Evolutionary conservation across 768 basidiomycete genomes (phyloP).

Genomic region (Trametes cinnabarina): DNA sequence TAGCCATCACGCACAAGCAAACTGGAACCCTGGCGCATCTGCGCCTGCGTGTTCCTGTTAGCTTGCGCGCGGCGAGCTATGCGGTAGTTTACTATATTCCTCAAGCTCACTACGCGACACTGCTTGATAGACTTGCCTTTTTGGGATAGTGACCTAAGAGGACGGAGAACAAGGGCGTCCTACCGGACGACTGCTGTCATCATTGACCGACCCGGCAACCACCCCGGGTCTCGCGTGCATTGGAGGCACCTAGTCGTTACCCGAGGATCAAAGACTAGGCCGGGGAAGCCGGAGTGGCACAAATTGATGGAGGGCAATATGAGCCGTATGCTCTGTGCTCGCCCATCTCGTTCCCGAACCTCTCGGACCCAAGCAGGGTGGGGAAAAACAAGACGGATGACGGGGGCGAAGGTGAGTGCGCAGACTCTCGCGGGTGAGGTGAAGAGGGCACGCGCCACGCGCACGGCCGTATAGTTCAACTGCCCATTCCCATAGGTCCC

Average conservation of each 20-base stretch:
- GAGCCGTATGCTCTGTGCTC: slow-evolving; percentile 1
- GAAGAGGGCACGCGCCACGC: slow-evolving; percentile 7
- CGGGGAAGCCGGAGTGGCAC: slow-evolving; percentile 14
- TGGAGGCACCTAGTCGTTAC: background rate
- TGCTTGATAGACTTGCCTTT: slow-evolving; percentile 9
- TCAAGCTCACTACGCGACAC: background rate
- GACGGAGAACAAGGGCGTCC: background rate
- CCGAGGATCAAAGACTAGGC: slow-evolving; percentile 4
- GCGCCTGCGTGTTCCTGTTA: background rate
- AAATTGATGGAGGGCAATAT: slow-evolving; percentile 1
- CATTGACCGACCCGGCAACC: background rate
- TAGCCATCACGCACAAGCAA: background rate
- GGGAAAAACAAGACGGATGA: background rate
- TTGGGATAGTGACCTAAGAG: background rate
- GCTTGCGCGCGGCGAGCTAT: background rate
- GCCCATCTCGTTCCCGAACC: background rate
- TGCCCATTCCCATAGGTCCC: background rate
- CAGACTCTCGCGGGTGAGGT: background rate
- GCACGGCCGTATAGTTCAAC: slow-evolving; percentile 12
- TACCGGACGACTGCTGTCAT: background rate
- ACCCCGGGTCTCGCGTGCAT: background rate
- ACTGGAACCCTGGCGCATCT: background rate
- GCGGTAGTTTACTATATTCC: background rate
- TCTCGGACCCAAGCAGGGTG: background rate
- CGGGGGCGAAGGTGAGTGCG: background rate